These are phyloP conservation scores for Flammula alnicola DNA, from an alignment of 1,284 basidiomycete species.

Conservation along the genomic window DNA sequence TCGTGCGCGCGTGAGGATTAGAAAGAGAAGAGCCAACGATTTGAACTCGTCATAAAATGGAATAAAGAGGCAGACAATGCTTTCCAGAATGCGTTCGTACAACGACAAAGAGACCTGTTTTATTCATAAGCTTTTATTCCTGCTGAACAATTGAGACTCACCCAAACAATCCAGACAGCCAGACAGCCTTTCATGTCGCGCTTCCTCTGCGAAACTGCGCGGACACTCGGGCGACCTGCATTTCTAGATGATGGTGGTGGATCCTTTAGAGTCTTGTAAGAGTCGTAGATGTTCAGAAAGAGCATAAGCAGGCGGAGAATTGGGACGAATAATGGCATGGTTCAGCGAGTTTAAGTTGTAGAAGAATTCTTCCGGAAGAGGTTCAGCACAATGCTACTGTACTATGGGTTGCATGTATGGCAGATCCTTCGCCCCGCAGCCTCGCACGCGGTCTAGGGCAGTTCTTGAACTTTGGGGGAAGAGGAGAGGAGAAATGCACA, in stretches of 20 bases:
- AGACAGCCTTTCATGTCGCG: constrained; percentile 82
- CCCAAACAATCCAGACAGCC: constrained; percentile 84
- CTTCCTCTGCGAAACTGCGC: constrained; percentile 74
- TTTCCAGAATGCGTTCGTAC: constrained; percentile 69
- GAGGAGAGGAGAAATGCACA: not conserved
- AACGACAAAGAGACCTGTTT: constrained; percentile 61
- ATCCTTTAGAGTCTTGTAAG: constrained; percentile 77
- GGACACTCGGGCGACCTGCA: constrained; percentile 62
- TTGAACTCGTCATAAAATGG: constrained; percentile 84
- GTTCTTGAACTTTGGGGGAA: constrained; percentile 3
- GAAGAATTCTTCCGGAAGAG: constrained; percentile 9
- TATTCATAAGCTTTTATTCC: not conserved
- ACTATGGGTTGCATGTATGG: constrained; percentile 20
- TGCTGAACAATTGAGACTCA: constrained; percentile 38
- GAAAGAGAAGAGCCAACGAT: constrained; percentile 67
- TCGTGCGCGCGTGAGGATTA: constrained; percentile 73
- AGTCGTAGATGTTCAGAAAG: constrained; percentile 79
- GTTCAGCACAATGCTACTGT: constrained; percentile 6
- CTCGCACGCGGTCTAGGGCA: constrained; percentile 24
- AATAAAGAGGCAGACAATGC: constrained; percentile 65
- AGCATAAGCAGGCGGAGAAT: constrained; percentile 68
- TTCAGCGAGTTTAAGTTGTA: constrained; percentile 44
- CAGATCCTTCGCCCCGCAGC: constrained; percentile 20
- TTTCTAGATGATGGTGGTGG: constrained; percentile 65
- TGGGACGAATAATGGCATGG: constrained; percentile 74